phyloP scores from a whole-genome alignment of 2,329 filamentous ascomycete species.

The Sporothrix phasma region DNA sequence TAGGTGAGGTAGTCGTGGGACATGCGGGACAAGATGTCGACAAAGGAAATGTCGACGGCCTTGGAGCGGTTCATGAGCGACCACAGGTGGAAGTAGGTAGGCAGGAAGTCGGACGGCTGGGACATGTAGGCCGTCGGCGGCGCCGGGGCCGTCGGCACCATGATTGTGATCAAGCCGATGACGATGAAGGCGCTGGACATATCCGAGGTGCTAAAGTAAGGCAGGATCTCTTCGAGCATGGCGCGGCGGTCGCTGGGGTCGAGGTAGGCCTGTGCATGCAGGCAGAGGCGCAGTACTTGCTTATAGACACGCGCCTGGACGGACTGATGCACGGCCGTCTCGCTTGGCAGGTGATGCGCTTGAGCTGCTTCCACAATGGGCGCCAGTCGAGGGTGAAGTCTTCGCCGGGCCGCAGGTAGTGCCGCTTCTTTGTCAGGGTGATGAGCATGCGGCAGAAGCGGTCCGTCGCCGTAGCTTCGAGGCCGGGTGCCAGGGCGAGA shows the following conservation, averaged over 20 bases:
- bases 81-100: conserved; percentile 95
- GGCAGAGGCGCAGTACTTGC: conserved; percentile 74
- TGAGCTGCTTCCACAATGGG: conserved; percentile 85
- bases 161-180: conserved; percentile 72
- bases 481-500: conserved; percentile 77
- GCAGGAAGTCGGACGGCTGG: conserved; percentile 80
- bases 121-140: conserved; percentile 62
- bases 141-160: conserved; percentile 75
- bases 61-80: conserved; percentile 85
- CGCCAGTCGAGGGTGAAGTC: conserved; percentile 91
- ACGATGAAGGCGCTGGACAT: conserved; percentile 88
- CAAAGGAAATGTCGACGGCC: conserved; percentile 72
- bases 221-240: conserved; percentile 71
- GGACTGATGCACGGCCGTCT: conserved; percentile 58
- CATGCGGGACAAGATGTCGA: conserved; percentile 82
- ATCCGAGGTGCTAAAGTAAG: conserved; percentile 88
- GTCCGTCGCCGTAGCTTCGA: conserved; percentile 73
- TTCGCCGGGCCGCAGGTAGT: conserved; percentile 83
- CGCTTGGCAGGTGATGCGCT: conserved; percentile 80
- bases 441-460: conserved; percentile 96
- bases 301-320: conserved; percentile 47
- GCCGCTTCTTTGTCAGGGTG: conserved; percentile 88
- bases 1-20: conserved; percentile 73
- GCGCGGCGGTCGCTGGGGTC: conserved; percentile 75
- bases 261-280: conserved; percentile 86